These are phyloP conservation scores for Chiua virens DNA, from an alignment of 768 basidiomycete species.

Conservation along the genomic window DNA sequence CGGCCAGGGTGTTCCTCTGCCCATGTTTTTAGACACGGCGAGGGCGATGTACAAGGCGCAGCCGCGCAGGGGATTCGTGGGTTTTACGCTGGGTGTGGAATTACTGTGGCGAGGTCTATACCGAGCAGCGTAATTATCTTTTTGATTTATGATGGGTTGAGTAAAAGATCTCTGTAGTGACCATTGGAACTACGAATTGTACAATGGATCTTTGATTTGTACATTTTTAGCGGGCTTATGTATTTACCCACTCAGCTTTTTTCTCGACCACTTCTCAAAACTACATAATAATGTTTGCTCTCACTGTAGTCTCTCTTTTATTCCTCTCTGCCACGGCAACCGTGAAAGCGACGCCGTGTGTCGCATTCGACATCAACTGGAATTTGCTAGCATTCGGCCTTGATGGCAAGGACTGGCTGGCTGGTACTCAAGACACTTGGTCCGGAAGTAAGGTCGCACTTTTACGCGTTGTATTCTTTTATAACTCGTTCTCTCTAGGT, in stretches of 20 bases:
- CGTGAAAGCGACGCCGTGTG: constrained; percentile 53
- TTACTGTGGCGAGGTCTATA: constrained; percentile 82
- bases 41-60: constrained; percentile 67
- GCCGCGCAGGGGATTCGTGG: constrained; percentile 84
- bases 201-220: too few species aligned
- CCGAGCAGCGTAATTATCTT: constrained; percentile 94
- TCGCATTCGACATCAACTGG: constrained; percentile 78
- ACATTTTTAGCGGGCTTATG: too few species aligned
- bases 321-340: constrained; percentile 35
- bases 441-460: constrained; percentile 41
- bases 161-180: constrained; percentile 49
- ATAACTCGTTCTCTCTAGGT: constrained; percentile 18
- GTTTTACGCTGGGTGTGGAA: constrained; percentile 89
- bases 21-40: constrained; percentile 58
- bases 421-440: constrained; percentile 74
- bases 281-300: constrained; percentile 33
- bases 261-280: constrained; percentile 1
- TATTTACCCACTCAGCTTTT: neutral
- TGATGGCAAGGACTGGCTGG: constrained; percentile 80
- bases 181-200: too few species aligned
- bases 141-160: constrained; percentile 83
- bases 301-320: constrained; percentile 57
- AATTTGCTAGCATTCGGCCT: constrained; percentile 87
- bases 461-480: neutral
- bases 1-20: constrained; percentile 29